Evolutionary conservation across 768 basidiomycete genomes (phyloP).

Genomic region (Clavaria fumosa): DNA sequence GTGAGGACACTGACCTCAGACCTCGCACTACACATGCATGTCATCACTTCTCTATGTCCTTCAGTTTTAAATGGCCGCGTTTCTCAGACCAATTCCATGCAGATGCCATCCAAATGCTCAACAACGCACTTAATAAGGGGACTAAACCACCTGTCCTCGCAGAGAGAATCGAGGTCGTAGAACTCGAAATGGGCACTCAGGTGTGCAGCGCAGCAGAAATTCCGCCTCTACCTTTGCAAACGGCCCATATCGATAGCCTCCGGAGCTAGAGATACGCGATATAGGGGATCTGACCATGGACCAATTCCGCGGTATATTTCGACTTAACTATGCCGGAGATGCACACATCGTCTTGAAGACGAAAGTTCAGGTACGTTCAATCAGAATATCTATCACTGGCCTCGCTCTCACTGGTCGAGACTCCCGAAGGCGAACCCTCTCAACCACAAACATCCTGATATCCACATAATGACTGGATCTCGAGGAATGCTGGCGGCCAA

Average conservation of each 20-base stretch:
- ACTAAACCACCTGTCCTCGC: slow-evolving; percentile 96
- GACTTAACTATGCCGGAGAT: slow-evolving; percentile 88
- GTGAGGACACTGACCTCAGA: too few species aligned
- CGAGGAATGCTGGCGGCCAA: slow-evolving; percentile 87
- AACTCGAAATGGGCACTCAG: slow-evolving; percentile 97
- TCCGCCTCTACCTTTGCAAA: too few species aligned
- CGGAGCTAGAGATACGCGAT: slow-evolving; percentile 92
- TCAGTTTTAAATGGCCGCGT: slow-evolving; percentile 91
- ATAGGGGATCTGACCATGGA: slow-evolving; percentile 94
- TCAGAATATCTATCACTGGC: too few species aligned
- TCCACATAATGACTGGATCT: slow-evolving; percentile 71
- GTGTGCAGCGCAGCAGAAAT: slow-evolving; percentile 28
- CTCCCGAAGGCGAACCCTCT: slow-evolving; percentile 88
- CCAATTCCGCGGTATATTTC: slow-evolving; percentile 93
- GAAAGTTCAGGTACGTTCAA: slow-evolving; percentile 66
- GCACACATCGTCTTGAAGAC: slow-evolving; percentile 80
- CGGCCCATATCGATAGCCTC: slow-evolving; percentile 42
- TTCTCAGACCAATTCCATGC: slow-evolving; percentile 95
- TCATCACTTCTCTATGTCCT: slow-evolving; percentile 61
- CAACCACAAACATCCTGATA: slow-evolving; percentile 83
- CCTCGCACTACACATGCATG: too few species aligned
- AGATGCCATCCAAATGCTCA: slow-evolving; percentile 94
- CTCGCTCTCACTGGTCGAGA: background rate
- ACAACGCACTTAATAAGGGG: slow-evolving; percentile 92
- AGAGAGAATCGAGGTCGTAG: slow-evolving; percentile 93